Percentiles rank a stretch among this genome's conserved stretches.
Evolutionary conservation across 495 filamentous ascomycete genomes (phyloP).

Genomic region (Apiosordaria backusii): DNA sequence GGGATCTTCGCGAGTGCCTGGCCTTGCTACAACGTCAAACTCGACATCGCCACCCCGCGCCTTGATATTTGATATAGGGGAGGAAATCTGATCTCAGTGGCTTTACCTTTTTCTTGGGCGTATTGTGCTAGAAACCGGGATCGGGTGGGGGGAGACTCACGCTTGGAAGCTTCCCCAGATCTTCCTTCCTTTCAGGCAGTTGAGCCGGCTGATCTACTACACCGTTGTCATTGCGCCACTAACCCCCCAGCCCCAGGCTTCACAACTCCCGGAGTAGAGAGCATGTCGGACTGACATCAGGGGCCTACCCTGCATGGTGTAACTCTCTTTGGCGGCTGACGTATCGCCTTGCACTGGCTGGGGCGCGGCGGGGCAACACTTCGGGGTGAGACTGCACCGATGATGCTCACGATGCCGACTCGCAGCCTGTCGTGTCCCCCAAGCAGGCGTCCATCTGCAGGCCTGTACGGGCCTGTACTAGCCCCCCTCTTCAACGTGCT

Average conservation of each 20-base stretch:
- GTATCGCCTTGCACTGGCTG: neutral
- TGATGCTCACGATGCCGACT: constrained; percentile 2
- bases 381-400: constrained; percentile 9
- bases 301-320: neutral
- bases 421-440: neutral
- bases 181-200: constrained; percentile 8
- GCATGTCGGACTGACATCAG: neutral
- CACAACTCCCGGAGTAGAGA: constrained; percentile 1
- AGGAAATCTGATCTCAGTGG: neutral
- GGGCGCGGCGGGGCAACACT: constrained; percentile 3
- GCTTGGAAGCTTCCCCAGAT: constrained; percentile 8
- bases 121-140: constrained; percentile 5
- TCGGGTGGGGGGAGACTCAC: neutral
- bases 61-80: neutral
- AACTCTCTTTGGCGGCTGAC: constrained; percentile 2
- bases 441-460: constrained; percentile 6
- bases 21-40: neutral
- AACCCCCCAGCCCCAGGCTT: neutral
- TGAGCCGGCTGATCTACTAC: constrained; percentile 10
- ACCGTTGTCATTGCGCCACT: neutral
- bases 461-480: neutral
- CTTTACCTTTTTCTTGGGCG: neutral
- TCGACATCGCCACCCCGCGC: neutral
- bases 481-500: neutral
- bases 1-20: neutral